Conservation (phyloP, 1,284 basidiomycete genomes). For the Volvariella surrecta region DNA sequence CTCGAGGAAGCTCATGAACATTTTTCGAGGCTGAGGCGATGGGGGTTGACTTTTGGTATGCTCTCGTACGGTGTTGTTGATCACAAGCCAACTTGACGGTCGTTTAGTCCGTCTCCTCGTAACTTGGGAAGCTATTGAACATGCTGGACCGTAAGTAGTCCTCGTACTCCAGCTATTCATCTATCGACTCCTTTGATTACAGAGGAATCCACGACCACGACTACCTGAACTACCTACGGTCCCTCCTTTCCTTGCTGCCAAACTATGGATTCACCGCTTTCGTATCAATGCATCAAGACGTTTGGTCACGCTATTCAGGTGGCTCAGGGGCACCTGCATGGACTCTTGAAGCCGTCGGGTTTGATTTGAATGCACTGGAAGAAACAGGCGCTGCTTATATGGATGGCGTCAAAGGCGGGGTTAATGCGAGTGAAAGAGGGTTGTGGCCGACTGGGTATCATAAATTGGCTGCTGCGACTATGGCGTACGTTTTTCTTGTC, state of each 20-base stretch:
- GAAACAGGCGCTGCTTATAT: constrained; percentile 81
- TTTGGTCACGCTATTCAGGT: constrained; percentile 93
- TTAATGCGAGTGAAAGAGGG: constrained; percentile 67
- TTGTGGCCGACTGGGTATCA: constrained; percentile 90
- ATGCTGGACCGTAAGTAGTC: constrained; percentile 71
- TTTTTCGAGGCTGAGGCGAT: constrained; percentile 69
- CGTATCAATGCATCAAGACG: constrained; percentile 82
- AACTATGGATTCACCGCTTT: constrained; percentile 79
- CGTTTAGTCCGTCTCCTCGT: constrained; percentile 85
- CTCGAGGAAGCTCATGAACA: constrained; percentile 79
- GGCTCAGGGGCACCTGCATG: constrained; percentile 91
- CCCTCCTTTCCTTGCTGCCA: constrained; percentile 70
- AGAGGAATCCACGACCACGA: constrained; percentile 79
- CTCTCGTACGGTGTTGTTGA: constrained; percentile 9
- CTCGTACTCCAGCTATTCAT: background rate
- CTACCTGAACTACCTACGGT: constrained; percentile 77
- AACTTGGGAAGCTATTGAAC: constrained; percentile 96
- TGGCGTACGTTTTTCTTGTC: constrained; percentile 54
- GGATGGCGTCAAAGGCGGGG: constrained; percentile 67
- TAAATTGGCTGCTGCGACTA: constrained; percentile 81
- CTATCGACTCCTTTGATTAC: constrained; percentile 4
- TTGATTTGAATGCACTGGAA: constrained; percentile 71
- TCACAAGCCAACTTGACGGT: constrained; percentile 1
- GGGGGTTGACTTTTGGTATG: constrained; percentile 83
- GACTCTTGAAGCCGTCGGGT: constrained; percentile 78